Conservation (phyloP, 23 red algal species). For the Gracilaria caudata region DNA sequence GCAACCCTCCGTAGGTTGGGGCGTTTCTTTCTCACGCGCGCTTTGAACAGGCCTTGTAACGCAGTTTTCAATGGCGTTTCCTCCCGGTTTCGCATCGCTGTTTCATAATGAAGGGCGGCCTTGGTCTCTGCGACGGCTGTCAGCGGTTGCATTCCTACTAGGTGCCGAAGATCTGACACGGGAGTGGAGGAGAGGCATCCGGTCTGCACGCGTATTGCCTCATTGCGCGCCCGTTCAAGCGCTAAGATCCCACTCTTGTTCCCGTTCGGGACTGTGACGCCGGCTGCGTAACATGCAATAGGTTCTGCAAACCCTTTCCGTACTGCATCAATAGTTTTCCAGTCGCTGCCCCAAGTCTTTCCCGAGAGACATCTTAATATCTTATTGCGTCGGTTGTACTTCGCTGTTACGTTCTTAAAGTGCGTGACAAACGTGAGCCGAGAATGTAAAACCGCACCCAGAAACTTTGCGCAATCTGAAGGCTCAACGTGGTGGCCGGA, state of each 20-base stretch:
- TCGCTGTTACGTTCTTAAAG: neutral
- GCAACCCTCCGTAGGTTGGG: too few species aligned
- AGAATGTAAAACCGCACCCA: neutral
- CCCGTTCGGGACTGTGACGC: neutral
- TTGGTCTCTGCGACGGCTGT: neutral
- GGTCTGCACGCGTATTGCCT: neutral
- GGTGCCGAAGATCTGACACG: neutral
- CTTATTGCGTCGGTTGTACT: neutral
- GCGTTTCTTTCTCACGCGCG: neutral
- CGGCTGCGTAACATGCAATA: neutral
- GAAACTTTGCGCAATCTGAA: neutral
- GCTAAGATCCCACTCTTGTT: neutral
- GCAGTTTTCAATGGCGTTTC: neutral
- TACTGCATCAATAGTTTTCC: neutral
- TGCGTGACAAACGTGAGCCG: neutral
- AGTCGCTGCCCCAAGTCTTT: neutral
- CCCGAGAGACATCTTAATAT: neutral
- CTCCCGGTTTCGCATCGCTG: neutral
- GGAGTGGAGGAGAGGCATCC: neutral
- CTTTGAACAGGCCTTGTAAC: neutral
- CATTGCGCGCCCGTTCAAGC: neutral
- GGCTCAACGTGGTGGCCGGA: neutral
- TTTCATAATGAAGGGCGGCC: neutral
- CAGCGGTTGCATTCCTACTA: neutral
- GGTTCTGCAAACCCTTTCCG: constrained; percentile 2